These are phyloP conservation scores for Astragalus membranaceus DNA, from an alignment of 306 rosid species.

Conservation along the genomic window DNA sequence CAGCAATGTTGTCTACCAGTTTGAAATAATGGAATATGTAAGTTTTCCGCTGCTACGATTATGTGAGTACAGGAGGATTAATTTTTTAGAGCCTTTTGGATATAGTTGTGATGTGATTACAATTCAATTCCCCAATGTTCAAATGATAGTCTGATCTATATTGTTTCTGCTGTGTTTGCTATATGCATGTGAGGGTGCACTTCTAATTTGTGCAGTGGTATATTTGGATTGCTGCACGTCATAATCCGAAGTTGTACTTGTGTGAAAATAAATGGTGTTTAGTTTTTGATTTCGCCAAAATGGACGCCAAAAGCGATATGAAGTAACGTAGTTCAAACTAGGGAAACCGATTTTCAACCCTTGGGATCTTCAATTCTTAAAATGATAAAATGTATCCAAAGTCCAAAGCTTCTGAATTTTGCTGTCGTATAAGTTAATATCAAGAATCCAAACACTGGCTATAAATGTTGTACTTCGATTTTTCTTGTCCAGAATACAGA, in stretches of 20 bases:
- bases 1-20: constrained; percentile 59
- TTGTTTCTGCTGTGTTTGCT: neutral
- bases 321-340: neutral
- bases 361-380: neutral
- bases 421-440: neutral
- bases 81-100: constrained; percentile 8
- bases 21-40: constrained; percentile 97
- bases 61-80: neutral
- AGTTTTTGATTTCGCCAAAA: neutral
- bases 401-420: neutral
- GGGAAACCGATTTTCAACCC: neutral
- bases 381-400: neutral
- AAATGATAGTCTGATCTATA: neutral
- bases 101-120: neutral
- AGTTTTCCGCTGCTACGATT: constrained; percentile 23
- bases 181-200: neutral
- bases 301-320: neutral
- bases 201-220: neutral
- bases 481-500: constrained; percentile 7
- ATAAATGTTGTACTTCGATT: neutral
- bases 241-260: constrained; percentile 9
- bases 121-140: neutral
- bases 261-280: neutral
- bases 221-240: neutral
- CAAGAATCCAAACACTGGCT: neutral